phyloP scores from a whole-genome alignment of 73 alveolate genomes.

The Diophrys appendiculata region DNA sequence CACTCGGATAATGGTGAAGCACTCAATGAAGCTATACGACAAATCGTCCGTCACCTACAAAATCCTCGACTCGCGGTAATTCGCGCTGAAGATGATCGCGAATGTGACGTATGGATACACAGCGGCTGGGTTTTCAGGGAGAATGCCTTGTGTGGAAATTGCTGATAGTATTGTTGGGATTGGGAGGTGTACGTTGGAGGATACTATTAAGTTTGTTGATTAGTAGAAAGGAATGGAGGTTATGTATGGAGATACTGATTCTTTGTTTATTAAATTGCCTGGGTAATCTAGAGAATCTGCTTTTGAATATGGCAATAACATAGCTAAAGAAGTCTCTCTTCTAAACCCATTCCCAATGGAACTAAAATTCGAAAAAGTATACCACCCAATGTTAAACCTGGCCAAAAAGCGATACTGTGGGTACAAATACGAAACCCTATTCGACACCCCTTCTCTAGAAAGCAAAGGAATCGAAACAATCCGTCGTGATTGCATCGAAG shows the following conservation, averaged over 20 bases:
- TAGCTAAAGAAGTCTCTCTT: constrained; percentile 80
- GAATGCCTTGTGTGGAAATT: constrained; percentile 99
- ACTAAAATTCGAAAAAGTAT: constrained; percentile 95
- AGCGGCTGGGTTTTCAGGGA: constrained; percentile 98
- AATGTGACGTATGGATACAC: constrained; percentile 98
- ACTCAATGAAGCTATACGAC: constrained; percentile 83
- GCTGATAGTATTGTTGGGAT: constrained; percentile 96
- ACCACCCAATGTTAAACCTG: constrained; percentile 80
- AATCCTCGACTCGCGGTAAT: constrained; percentile 86
- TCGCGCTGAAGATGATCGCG: constrained; percentile 89
- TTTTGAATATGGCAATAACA: constrained; percentile 80
- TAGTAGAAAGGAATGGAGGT: constrained; percentile 84
- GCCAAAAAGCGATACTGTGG: constrained; percentile 97
- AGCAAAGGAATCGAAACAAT: constrained; percentile 95
- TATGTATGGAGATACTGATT: constrained; percentile 99
- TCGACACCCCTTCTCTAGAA: constrained; percentile 81
- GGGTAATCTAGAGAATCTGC: constrained; percentile 88
- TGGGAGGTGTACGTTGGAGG: constrained; percentile 89
- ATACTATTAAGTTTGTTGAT: constrained; percentile 70
- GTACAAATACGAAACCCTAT: constrained; percentile 83
- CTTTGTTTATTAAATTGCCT: constrained; percentile 85
- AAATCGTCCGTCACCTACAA: constrained; percentile 76
- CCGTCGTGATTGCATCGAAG: constrained; percentile 88
- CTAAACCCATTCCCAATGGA: constrained; percentile 94
- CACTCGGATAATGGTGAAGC: constrained; percentile 96